Base-by-base conservation (phyloP, 176 grass and related monocot species). In the Lolium rigidum region DNA sequence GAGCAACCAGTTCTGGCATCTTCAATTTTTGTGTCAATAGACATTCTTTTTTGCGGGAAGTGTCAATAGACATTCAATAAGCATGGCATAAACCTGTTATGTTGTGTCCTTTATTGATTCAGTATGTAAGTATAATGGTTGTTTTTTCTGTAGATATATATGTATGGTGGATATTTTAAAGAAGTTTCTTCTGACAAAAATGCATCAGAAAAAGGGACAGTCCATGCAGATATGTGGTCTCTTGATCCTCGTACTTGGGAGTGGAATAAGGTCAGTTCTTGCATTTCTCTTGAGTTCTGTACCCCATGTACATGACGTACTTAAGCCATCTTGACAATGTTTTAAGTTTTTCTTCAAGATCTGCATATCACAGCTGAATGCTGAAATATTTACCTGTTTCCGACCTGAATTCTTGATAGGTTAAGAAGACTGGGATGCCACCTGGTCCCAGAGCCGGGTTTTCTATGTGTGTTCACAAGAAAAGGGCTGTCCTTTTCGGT, bases 111-210 rank as follows among this genome's bases (percentile, higher is more conserved):
- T 43, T 70, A 41, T 10, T 87, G 14, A 14, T 82, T 55, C 47
- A 86, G 10, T 75, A 75, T 75, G 22, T 69, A 87, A 86, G 74
- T 47, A 0, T 66, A 79, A 79, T 57, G 73, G 15, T 47, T 22
- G 7, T 65, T 66, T 49, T 48, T 56, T 68, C 68, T 81, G 31
- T 89, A 98, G 96, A 95, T 98, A 94, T 98, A 92, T 82, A 77
- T 98, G 46, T 95, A 98, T 86, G 96, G 93, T 73, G 95, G 96
- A 79, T 98, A 98, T 84, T 98, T 92, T 62, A 98, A 98, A 93
- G 95, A 98, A 89, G 86, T 95, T 81, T 89, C 83, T 77, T 84
- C 93, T 79, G 93, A 98, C 69, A 95, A 95, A 94, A 83, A 63
- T 80, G 83, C 83, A 72, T 88, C 90, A 41, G 96, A 98, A 92